Evolutionary conservation across 148 eudicot genomes (phyloP).

Genomic region (Cornus florida): DNA sequence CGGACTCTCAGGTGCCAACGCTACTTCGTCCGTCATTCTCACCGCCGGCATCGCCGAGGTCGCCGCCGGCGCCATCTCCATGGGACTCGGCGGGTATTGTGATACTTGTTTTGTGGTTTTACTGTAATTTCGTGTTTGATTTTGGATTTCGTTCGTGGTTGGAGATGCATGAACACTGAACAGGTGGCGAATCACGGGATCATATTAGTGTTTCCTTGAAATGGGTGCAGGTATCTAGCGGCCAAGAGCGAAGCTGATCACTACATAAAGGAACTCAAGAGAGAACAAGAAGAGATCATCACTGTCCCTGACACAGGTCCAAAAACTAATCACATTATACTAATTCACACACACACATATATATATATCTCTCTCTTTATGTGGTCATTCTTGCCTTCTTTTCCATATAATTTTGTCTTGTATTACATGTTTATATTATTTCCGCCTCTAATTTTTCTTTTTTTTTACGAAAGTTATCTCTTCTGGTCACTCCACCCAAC

Average conservation of each 20-base stretch:
- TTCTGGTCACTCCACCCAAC: too few species aligned
- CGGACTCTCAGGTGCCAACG: slow-evolving; percentile 80
- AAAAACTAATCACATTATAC: too few species aligned
- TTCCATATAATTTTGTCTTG: too few species aligned
- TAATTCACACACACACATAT: neutral
- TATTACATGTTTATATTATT: too few species aligned
- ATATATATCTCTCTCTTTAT: neutral
- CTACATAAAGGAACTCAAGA: slow-evolving; percentile 64
- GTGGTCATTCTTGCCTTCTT: too few species aligned
- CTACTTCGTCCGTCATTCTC: slow-evolving; percentile 65
- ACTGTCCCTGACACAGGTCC: slow-evolving; percentile 85
- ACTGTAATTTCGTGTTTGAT: neutral
- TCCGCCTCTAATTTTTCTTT: too few species aligned
- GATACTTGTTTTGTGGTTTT: neutral
- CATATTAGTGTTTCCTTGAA: too few species aligned
- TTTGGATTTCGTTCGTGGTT: neutral
- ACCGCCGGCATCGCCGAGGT: slow-evolving; percentile 85
- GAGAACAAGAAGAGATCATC: slow-evolving; percentile 81
- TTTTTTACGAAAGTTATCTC: too few species aligned
- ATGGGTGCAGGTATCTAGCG: slow-evolving; percentile 63
- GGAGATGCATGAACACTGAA: too few species aligned
- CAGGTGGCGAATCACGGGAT: too few species aligned
- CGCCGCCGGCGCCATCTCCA: slow-evolving; percentile 86
- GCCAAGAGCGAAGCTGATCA: slow-evolving; percentile 98
- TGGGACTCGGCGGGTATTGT: slow-evolving; percentile 82